Evolutionary conservation across 805 yeast genomes (phyloP).

Genomic region (Teunomyces gatunensis): DNA sequence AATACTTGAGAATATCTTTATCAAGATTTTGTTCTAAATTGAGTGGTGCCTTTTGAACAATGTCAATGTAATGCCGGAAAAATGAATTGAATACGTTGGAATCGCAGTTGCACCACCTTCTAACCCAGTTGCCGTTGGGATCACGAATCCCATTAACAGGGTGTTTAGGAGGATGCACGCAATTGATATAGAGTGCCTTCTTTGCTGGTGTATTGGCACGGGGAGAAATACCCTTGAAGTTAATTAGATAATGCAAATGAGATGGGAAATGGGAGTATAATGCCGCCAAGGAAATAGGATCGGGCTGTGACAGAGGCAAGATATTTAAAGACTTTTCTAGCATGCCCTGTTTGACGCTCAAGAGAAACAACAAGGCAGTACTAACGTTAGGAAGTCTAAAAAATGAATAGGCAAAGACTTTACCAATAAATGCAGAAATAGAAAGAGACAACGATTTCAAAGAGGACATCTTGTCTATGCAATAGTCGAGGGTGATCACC

Average conservation of each 20-base stretch:
- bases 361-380: conserved; percentile 52
- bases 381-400: conserved; percentile 55
- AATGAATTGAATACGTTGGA: conserved; percentile 60
- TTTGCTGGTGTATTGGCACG: conserved; percentile 24
- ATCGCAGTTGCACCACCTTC: conserved; percentile 57
- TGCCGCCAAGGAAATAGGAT: background rate
- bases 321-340: conserved; percentile 26
- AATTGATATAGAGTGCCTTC: conserved; percentile 25
- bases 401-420: conserved; percentile 63
- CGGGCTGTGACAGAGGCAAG: background rate
- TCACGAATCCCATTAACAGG: conserved; percentile 51
- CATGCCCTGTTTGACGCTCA: conserved; percentile 51
- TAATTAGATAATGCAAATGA: conserved; percentile 28
- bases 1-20: conserved; percentile 13
- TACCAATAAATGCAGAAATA: conserved; percentile 65
- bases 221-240: conserved; percentile 27
- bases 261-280: conserved; percentile 23
- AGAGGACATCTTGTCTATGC: conserved; percentile 45
- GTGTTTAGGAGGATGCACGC: conserved; percentile 39
- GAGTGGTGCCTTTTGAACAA: conserved; percentile 14
- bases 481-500: conserved; percentile 51
- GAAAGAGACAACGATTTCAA: conserved; percentile 54
- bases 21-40: conserved; percentile 4
- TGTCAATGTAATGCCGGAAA: conserved; percentile 52
- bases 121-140: conserved; percentile 62